Evolutionary conservation across 1,139 yeast genomes (phyloP).

Genomic region (Blastobotrys illinoisensis): DNA sequence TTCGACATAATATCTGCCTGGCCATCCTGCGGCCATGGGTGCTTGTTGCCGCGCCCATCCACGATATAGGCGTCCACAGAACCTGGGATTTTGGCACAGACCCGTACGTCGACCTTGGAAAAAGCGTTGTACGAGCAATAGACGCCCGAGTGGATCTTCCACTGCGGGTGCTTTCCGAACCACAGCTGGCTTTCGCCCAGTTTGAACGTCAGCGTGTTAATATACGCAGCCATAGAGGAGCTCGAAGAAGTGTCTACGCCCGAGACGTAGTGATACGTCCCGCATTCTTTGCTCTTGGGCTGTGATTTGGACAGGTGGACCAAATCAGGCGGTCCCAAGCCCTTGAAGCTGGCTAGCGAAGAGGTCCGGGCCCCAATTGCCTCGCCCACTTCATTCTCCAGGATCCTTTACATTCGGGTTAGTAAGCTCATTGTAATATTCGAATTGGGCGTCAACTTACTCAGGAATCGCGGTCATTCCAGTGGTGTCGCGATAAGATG

Average conservation of each 20-base stretch:
- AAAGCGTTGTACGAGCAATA: slow-evolving; percentile 67
- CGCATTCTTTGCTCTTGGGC: slow-evolving; percentile 42
- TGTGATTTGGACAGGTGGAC: slow-evolving; percentile 54
- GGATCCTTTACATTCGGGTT: slow-evolving; percentile 32
- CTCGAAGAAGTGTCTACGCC: slow-evolving; percentile 59
- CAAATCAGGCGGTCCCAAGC: slow-evolving; percentile 86
- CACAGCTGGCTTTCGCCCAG: slow-evolving; percentile 58
- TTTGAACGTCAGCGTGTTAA: slow-evolving; percentile 64
- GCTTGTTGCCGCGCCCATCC: slow-evolving; percentile 46
- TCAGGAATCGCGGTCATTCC: slow-evolving; percentile 27
- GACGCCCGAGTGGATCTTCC: slow-evolving; percentile 71
- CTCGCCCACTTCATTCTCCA: slow-evolving; percentile 46
- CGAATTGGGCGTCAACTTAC: slow-evolving; percentile 22
- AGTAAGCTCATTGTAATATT: background rate
- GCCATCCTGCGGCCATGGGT: slow-evolving; percentile 27
- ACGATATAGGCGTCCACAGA: slow-evolving; percentile 73
- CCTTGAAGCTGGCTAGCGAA: slow-evolving; percentile 43
- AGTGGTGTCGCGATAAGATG: slow-evolving; percentile 2
- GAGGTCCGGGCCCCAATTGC: slow-evolving; percentile 47
- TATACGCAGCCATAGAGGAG: slow-evolving; percentile 61
- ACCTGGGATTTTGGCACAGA: slow-evolving; percentile 65
- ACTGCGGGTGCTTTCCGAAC: slow-evolving; percentile 70
- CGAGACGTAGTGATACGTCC: slow-evolving; percentile 65
- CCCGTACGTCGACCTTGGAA: slow-evolving; percentile 62
- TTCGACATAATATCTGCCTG: slow-evolving; percentile 51